phyloP scores from a whole-genome alignment of 345 rosid genomes.

The Hibiscus trionum region DNA sequence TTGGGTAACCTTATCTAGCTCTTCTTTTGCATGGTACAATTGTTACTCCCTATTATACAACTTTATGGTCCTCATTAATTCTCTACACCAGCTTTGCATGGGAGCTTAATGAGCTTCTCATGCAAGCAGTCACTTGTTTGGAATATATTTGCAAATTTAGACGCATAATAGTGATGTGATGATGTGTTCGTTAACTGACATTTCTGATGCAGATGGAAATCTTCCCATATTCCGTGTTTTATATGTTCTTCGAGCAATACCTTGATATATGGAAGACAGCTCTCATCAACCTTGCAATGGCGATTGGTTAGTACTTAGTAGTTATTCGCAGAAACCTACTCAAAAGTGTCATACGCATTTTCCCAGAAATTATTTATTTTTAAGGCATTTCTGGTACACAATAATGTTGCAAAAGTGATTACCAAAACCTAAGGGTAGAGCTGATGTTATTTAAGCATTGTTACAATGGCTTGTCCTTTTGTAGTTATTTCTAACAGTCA shows the following conservation, averaged over 20 bases:
- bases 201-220: conserved; percentile 71
- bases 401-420: not conserved
- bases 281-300: conserved; percentile 84
- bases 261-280: conserved; percentile 97
- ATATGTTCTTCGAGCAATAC: conserved; percentile 98
- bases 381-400: not conserved
- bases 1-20: not conserved
- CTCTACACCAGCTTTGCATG: not conserved
- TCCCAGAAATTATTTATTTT: not conserved
- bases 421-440: not conserved
- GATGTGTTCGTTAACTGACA: not conserved
- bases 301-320: conserved; percentile 61
- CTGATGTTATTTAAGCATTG: not conserved
- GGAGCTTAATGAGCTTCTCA: not conserved
- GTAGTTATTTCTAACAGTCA: not conserved
- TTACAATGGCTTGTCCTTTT: not conserved
- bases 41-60: not conserved
- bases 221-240: conserved; percentile 94
- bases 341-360: not conserved
- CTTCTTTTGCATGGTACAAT: not conserved
- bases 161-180: not conserved
- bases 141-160: not conserved
- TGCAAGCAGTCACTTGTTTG: not conserved
- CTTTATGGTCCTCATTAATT: not conserved
- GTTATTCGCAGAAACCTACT: conserved; percentile 28